Evolutionary conservation across 192 early-diverging fungal species (phyloP).

Genomic region (Funneliformis geosporum): DNA sequence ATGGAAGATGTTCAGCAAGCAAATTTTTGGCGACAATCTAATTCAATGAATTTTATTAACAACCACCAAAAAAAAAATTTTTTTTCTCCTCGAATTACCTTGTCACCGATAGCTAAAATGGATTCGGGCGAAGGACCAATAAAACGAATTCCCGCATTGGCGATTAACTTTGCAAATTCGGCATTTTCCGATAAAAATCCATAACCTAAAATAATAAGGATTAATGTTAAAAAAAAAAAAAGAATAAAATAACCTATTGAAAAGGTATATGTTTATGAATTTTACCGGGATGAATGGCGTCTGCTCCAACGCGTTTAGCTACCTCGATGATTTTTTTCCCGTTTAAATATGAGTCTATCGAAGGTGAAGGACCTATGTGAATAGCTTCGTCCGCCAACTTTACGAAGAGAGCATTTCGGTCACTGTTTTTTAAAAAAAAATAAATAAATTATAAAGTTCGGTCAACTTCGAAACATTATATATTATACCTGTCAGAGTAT

Average conservation of each 20-base stretch:
- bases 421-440: slow-evolving; percentile 3
- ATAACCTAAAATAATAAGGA: slow-evolving; percentile 53
- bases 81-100: slow-evolving; percentile 76
- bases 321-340: slow-evolving; percentile 79
- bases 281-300: slow-evolving; percentile 88
- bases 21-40: slow-evolving; percentile 59
- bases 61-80: background rate
- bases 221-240: slow-evolving; percentile 11
- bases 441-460: background rate
- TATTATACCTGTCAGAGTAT: slow-evolving; percentile 72
- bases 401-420: slow-evolving; percentile 80
- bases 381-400: slow-evolving; percentile 87
- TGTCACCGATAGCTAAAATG: slow-evolving; percentile 79
- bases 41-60: slow-evolving; percentile 39
- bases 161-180: slow-evolving; percentile 74
- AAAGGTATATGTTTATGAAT: background rate
- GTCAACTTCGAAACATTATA: background rate
- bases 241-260: background rate
- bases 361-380: slow-evolving; percentile 75
- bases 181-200: slow-evolving; percentile 93
- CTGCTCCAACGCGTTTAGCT: slow-evolving; percentile 69
- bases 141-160: slow-evolving; percentile 69
- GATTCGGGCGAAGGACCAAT: slow-evolving; percentile 68
- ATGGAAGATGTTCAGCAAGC: slow-evolving; percentile 51
- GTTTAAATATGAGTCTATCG: slow-evolving; percentile 81